A percentile compares a stretch with the other conserved stretches of the same genome.
Conservation (phyloP, 2,329 filamentous ascomycete genomes). For the Fusarium nodosum region DNA sequence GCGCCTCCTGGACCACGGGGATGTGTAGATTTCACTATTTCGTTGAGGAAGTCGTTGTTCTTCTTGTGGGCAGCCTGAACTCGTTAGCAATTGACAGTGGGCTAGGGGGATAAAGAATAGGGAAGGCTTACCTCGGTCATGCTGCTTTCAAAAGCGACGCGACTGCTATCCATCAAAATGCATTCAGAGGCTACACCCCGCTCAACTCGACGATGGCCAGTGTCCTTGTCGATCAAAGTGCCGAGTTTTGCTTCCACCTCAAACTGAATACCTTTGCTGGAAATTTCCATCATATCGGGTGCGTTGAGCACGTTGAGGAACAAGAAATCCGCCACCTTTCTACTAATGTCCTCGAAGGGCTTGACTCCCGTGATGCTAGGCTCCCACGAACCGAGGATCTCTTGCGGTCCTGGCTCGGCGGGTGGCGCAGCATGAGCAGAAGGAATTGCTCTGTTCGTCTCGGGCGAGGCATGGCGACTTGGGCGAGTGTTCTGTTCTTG, state of each 20-base stretch:
- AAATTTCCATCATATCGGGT: slow-evolving; percentile 74
- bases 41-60: slow-evolving; percentile 89
- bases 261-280: slow-evolving; percentile 76
- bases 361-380: slow-evolving; percentile 76
- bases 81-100: slow-evolving; percentile 35
- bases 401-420: slow-evolving; percentile 51
- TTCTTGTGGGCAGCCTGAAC: slow-evolving; percentile 80
- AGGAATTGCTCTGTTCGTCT: slow-evolving; percentile 42
- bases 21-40: slow-evolving; percentile 70
- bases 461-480: slow-evolving; percentile 57
- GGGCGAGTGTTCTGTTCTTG: slow-evolving; percentile 55
- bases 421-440: slow-evolving; percentile 37
- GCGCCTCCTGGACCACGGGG: slow-evolving; percentile 63
- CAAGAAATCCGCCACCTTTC: slow-evolving; percentile 83
- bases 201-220: slow-evolving; percentile 75
- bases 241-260: slow-evolving; percentile 97
- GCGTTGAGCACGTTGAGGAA: slow-evolving; percentile 78
- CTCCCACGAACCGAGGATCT: slow-evolving; percentile 71
- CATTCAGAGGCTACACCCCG: slow-evolving; percentile 79
- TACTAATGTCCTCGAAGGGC: slow-evolving; percentile 81
- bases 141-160: slow-evolving; percentile 82
- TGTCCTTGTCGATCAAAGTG: slow-evolving; percentile 80
- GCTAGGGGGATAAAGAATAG: background rate
- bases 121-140: slow-evolving; percentile 83
- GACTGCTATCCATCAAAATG: slow-evolving; percentile 71